Evolutionary conservation across 2,329 filamentous ascomycete genomes (phyloP).

Genomic region (Phaeosphaeriaceae sp.): DNA sequence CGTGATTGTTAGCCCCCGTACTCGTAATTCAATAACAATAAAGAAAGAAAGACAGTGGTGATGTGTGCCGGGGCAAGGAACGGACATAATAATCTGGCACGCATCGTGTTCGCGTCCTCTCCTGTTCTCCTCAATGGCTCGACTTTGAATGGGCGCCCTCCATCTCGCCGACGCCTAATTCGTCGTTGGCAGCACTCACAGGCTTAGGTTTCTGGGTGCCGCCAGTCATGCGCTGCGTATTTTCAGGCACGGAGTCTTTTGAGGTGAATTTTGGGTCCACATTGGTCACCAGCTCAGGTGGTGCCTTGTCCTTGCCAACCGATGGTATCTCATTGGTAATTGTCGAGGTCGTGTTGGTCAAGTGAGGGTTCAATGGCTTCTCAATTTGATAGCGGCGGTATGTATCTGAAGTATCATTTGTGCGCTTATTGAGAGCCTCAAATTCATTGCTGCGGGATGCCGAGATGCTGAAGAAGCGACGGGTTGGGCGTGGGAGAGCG

Average conservation of each 20-base stretch:
- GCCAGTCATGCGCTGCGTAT: conserved; percentile 70
- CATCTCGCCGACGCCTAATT: conserved; percentile 41
- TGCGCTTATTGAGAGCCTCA: conserved; percentile 56
- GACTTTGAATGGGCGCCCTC: conserved; percentile 73
- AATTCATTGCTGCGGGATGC: conserved; percentile 45
- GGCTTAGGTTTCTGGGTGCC: conserved; percentile 61
- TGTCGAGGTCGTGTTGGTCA: conserved; percentile 69
- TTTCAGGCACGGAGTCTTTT: conserved; percentile 66
- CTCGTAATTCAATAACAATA: conserved; percentile 5
- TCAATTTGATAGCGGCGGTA: conserved; percentile 63
- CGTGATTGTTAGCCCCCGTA: conserved; percentile 5
- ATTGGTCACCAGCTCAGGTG: conserved; percentile 66
- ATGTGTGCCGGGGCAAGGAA: conserved; percentile 28
- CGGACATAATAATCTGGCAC: conserved; percentile 79
- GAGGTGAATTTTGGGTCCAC: conserved; percentile 63
- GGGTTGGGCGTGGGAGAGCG: conserved; percentile 41
- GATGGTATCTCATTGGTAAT: conserved; percentile 68
- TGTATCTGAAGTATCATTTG: conserved; percentile 60
- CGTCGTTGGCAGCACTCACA: conserved; percentile 34
- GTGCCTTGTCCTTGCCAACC: conserved; percentile 62
- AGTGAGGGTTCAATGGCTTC: conserved; percentile 65
- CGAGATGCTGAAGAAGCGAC: conserved; percentile 48
- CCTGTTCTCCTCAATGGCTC: conserved; percentile 86
- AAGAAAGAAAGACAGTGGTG: neutral
- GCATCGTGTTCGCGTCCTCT: conserved; percentile 84